These are phyloP conservation scores for Novymonas esmeraldas DNA, from an alignment of 208 protist species.

Conservation along the genomic window DNA sequence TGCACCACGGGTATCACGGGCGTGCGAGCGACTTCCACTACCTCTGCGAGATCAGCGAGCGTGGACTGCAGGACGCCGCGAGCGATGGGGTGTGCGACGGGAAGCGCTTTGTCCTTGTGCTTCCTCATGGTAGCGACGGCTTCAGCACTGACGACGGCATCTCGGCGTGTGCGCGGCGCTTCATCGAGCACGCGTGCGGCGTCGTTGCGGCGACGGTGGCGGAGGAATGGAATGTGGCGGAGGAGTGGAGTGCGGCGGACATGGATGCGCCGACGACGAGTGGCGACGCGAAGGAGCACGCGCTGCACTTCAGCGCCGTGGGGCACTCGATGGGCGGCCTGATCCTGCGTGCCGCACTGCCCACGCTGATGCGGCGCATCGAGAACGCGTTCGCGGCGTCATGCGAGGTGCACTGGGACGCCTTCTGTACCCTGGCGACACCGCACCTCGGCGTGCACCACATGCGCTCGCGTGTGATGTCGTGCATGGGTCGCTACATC, in stretches of 20 bases:
- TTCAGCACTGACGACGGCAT: slow-evolving; percentile 46
- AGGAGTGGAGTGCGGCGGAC: no score
- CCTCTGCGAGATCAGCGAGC: slow-evolving; percentile 6
- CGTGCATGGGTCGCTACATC: slow-evolving; percentile 27
- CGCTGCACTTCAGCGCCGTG: slow-evolving; percentile 58
- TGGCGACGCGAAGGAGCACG: not conserved
- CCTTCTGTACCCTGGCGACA: slow-evolving; percentile 51
- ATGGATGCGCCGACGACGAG: no score
- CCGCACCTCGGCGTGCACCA: slow-evolving; percentile 56
- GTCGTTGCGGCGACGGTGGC: not conserved
- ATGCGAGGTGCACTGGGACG: slow-evolving; percentile 43
- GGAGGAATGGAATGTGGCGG: not conserved
- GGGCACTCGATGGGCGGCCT: slow-evolving; percentile 70
- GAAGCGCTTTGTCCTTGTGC: slow-evolving; percentile 30
- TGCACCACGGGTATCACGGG: slow-evolving; percentile 74
- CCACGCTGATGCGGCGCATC: slow-evolving; percentile 22
- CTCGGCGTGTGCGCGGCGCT: slow-evolving; percentile 35
- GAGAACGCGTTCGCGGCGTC: not conserved
- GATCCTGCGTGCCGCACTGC: slow-evolving; percentile 59
- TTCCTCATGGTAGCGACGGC: slow-evolving; percentile 31
- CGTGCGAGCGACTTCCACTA: slow-evolving; percentile 43
- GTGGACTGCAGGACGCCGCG: not conserved
- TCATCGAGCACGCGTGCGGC: slow-evolving; percentile 22
- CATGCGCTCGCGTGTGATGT: slow-evolving; percentile 43
- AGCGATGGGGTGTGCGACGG: no score